These are phyloP conservation scores for Boletus subparvulus DNA, from an alignment of 768 basidiomycete species.

Conservation along the genomic window DNA sequence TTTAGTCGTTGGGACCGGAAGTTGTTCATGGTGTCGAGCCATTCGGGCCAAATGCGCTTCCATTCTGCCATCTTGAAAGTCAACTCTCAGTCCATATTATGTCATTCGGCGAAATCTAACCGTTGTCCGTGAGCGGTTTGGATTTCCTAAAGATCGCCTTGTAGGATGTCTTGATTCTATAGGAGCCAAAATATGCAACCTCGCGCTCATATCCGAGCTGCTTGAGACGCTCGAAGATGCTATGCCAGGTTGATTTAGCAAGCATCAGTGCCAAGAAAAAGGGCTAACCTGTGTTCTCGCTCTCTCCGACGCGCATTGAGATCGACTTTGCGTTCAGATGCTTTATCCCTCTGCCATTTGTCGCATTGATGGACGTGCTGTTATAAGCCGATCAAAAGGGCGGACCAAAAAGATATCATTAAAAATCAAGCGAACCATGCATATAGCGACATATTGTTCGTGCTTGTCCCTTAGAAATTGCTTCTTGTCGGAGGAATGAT, in stretches of 20 bases:
- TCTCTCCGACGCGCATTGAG: background rate
- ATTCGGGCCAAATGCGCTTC: background rate
- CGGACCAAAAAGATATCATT: too few relatives aligned
- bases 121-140: background rate
- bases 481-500: background rate
- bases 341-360: background rate
- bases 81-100: background rate
- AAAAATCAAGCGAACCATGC: background rate
- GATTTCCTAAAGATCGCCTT: background rate
- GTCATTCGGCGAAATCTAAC: background rate
- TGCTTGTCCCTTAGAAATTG: background rate
- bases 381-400: background rate
- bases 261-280: background rate
- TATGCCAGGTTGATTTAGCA: background rate
- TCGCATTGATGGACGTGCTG: background rate
- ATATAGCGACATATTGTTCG: background rate
- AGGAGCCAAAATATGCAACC: background rate
- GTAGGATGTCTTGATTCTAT: background rate
- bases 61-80: background rate
- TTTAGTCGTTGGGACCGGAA: background rate
- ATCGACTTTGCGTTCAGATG: background rate
- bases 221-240: background rate
- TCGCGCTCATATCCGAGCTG: background rate
- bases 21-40: background rate
- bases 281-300: background rate